Base-by-base conservation (phyloP, 2,329 filamentous ascomycete species). In the Chrysoporthe austroafricana region DNA sequence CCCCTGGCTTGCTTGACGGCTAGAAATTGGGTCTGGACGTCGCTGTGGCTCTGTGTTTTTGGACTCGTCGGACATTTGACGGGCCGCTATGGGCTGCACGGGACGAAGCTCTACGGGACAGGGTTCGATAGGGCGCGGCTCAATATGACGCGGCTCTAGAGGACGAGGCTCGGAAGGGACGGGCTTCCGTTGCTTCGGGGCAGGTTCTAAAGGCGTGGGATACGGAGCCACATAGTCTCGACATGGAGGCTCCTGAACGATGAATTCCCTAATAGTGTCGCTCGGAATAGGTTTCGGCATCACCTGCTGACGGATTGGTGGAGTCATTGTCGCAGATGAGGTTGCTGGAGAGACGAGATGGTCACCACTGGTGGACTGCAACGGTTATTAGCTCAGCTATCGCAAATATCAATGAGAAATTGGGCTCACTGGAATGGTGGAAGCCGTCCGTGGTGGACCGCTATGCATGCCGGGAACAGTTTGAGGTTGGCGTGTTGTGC, bases 131-230 rank as follows among this genome's bases (percentile, higher is more conserved):
- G 21, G 42, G 32, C 61, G 61, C 1, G 26, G 62, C 21, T 64
- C 62, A 4, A 36, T 52, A n/a, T 34, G 26, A n/a, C 48, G 61
- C 4, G 46, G n/a, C 46, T 63, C 61, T 6, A 42, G 16, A 21
- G 46, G 61, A 50, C 63, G 63, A 9, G 63, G 32, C 18, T 64
- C 63, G 32, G 63, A 44, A 26, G 52, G 42, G 3, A 57, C 26
- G 18, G 43, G 52, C 8, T 32, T 48, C 16, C 63, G 63, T 58
- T 58, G 54, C 5, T 48, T 34, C 1, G 52, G 63, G 1, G 43
- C 34, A 21, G 42, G 52, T 18, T 64, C 63, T 11, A 64, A 13
- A 16, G 63, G 63, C 14, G 63, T 64, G 3, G 63, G 63, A 11
- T 58, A 48, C 3, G 52, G 63, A 21, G 52, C 63, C 2, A 59